These are phyloP conservation scores for Colletotrichum chrysophilum DNA, from an alignment of 2,329 filamentous ascomycete species.

Conservation along the genomic window DNA sequence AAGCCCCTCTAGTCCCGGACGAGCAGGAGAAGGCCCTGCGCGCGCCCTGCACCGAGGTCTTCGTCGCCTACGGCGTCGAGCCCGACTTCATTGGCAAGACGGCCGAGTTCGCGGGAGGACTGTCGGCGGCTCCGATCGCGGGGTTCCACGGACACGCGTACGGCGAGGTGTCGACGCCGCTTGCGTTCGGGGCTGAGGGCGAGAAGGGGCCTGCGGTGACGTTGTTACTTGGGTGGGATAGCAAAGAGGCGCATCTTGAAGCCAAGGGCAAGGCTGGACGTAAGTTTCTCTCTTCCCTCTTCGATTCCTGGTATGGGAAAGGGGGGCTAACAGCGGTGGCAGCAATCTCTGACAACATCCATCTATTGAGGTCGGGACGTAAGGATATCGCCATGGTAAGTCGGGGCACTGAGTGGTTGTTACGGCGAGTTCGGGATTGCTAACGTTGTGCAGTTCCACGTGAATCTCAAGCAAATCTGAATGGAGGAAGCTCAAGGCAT, in stretches of 20 bases:
- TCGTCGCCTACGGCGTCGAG: conserved; percentile 37
- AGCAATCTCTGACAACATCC: conserved; percentile 42
- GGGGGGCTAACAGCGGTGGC: too few relatives aligned
- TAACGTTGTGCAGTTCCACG: conserved; percentile 16
- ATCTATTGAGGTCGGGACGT: conserved; percentile 32
- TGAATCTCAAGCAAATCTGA: conserved; percentile 17
- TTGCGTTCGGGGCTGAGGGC: conserved; percentile 29
- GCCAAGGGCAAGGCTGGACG: conserved; percentile 27
- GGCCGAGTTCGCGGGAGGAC: conserved; percentile 32
- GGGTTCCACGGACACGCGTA: conserved; percentile 37
- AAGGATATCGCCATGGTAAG: conserved; percentile 38
- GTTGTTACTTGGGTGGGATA: conserved; percentile 44
- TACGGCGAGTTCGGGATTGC: fast-evolving
- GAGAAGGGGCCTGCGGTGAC: conserved; percentile 33
- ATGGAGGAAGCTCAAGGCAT: neutral
- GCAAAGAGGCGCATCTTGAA: conserved; percentile 39
- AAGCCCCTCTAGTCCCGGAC: conserved; percentile 11
- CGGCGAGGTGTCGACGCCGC: conserved; percentile 35
- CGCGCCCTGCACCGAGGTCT: conserved; percentile 43
- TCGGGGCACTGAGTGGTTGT: neutral
- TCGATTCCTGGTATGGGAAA: too few relatives aligned
- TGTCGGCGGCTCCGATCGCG: conserved; percentile 26
- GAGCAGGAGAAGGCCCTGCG: conserved; percentile 29
- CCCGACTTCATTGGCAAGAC: conserved; percentile 23
- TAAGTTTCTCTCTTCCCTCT: conserved; percentile 4